A percentile compares a stretch with the other conserved stretches of the same genome.
phyloP scores from a whole-genome alignment of 352 stramenopile species.

The Saprolegnia diclina region DNA sequence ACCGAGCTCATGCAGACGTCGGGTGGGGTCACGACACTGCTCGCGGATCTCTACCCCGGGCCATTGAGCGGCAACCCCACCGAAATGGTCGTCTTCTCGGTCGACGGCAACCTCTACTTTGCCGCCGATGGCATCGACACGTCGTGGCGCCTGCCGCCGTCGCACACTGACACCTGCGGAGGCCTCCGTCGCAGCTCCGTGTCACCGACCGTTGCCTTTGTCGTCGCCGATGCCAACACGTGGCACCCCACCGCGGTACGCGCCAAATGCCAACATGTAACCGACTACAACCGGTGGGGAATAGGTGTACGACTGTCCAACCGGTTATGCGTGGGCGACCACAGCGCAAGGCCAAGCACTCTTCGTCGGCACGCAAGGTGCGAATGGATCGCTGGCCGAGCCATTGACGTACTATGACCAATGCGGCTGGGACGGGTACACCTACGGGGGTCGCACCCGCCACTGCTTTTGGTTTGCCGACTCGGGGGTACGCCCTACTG shows the following conservation, averaged over 20 bases:
- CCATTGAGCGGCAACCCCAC: slow-evolving; percentile 31
- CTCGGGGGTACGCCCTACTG: slow-evolving; percentile 37
- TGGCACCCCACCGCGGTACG: slow-evolving; percentile 58
- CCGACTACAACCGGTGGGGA: neutral
- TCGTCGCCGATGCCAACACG: slow-evolving; percentile 49
- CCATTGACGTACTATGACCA: slow-evolving; percentile 71
- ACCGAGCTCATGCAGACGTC: slow-evolving; percentile 79
- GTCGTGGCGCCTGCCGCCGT: slow-evolving; percentile 44
- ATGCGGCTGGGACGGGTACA: slow-evolving; percentile 79
- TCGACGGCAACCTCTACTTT: slow-evolving; percentile 74
- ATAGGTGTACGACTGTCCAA: slow-evolving; percentile 79
- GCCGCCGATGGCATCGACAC: slow-evolving; percentile 56
- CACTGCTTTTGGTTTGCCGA: slow-evolving; percentile 83
- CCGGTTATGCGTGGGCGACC: slow-evolving; percentile 75
- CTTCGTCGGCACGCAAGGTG: slow-evolving; percentile 38
- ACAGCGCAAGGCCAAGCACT: slow-evolving; percentile 52
- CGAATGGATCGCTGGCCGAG: slow-evolving; percentile 32
- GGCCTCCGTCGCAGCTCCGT: slow-evolving; percentile 65
- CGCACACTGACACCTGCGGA: slow-evolving; percentile 55
- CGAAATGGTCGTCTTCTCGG: slow-evolving; percentile 46
- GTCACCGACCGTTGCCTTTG: slow-evolving; percentile 50
- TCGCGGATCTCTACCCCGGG: slow-evolving; percentile 63
- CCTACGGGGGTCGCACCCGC: slow-evolving; percentile 54
- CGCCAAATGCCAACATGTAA: neutral
- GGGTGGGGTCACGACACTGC: slow-evolving; percentile 51